These are phyloP conservation scores for Phalaenopsis hybrid DNA, from an alignment of 116 monocot species.

Conservation along the genomic window DNA sequence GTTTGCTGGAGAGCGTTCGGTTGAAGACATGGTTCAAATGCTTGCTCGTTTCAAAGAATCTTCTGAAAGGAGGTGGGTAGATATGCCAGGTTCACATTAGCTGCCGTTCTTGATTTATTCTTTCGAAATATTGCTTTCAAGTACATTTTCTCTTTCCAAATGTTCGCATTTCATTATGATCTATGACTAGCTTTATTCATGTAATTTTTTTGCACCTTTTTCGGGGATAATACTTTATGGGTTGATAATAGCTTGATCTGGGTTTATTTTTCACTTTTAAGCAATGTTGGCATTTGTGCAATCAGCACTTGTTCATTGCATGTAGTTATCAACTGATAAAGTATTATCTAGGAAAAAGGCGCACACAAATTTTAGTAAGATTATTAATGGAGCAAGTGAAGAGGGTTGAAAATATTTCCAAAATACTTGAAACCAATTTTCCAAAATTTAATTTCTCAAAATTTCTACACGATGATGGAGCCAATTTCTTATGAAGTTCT, in stretches of 20 bases:
- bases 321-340: not conserved
- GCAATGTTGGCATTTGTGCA: not conserved
- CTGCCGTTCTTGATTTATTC: not conserved
- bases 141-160: not conserved
- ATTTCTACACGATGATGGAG: not conserved
- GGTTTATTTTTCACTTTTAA: not conserved
- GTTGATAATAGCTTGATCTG: not conserved
- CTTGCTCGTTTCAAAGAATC: conserved; percentile 91
- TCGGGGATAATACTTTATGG: not conserved
- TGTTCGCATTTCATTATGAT: not conserved
- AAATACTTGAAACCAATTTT: too few relatives aligned
- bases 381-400: not conserved
- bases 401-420: too few relatives aligned
- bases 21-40: conserved; percentile 85
- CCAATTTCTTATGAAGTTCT: not conserved
- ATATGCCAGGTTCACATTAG: not conserved
- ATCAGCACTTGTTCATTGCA: not conserved
- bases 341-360: too few relatives aligned
- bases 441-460: not conserved
- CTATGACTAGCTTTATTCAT: not conserved
- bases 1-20: conserved; percentile 75
- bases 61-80: conserved; percentile 48
- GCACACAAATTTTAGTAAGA: too few relatives aligned
- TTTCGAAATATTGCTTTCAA: not conserved
- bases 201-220: not conserved